A percentile compares a stretch with the other conserved stretches of the same genome.
Evolutionary conservation across 202 grass and related monocot species (phyloP).

Genomic region (Setaria viridis): DNA sequence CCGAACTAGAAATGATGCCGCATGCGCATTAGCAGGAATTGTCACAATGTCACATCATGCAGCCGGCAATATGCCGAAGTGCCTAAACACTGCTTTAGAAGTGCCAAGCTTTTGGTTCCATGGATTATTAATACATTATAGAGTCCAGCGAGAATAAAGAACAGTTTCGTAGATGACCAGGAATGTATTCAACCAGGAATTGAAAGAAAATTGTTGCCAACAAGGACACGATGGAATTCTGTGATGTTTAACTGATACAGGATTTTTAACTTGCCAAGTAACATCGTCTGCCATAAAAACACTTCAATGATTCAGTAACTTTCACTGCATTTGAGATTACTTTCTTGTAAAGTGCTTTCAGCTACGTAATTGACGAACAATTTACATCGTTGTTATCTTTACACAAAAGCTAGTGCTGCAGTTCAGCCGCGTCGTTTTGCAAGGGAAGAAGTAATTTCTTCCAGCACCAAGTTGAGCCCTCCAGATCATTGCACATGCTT

Average conservation of each 20-base stretch:
- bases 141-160: conserved; percentile 26
- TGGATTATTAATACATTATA: conserved; percentile 8
- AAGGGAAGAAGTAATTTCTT: conserved; percentile 40
- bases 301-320: conserved; percentile 26
- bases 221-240: background rate
- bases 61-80: conserved; percentile 1
- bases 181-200: conserved; percentile 40
- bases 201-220: conserved; percentile 27
- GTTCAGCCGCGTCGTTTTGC: conserved; percentile 36
- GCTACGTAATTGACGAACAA: conserved; percentile 25
- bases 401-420: conserved; percentile 18
- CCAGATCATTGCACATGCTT: conserved; percentile 24
- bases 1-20: conserved; percentile 22
- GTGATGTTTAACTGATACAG: conserved; percentile 27
- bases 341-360: conserved; percentile 48
- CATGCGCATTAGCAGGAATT: conserved; percentile 22
- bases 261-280: conserved; percentile 34
- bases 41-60: conserved; percentile 33
- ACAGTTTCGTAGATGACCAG: conserved; percentile 37
- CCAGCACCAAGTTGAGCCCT: conserved; percentile 22
- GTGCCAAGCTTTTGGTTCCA: conserved; percentile 25
- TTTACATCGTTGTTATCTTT: conserved; percentile 39
- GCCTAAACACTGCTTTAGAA: conserved; percentile 4
- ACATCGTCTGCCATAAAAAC: conserved; percentile 19
- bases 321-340: conserved; percentile 22